Percentiles rank a stretch among this genome's conserved stretches.
Evolutionary conservation across 2,329 filamentous ascomycete genomes (phyloP).

Genomic region (Aspergillus tanneri): DNA sequence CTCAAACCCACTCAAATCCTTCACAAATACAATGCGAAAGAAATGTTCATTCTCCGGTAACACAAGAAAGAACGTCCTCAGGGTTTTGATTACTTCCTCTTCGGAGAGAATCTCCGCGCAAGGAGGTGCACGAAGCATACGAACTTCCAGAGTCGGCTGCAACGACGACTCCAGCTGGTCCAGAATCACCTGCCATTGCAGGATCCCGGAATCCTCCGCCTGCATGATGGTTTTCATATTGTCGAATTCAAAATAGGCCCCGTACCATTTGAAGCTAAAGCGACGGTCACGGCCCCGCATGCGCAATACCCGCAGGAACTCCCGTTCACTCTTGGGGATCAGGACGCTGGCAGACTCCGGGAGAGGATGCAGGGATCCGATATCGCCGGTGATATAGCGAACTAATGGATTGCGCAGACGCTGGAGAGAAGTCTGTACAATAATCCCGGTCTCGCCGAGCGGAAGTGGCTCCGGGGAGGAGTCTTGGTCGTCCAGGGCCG

Average conservation of each 20-base stretch:
- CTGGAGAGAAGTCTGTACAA: slow-evolving; percentile 46
- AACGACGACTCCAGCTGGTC: slow-evolving; percentile 5
- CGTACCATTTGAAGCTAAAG: slow-evolving; percentile 48
- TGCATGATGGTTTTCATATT: slow-evolving; percentile 28
- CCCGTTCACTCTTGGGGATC: slow-evolving; percentile 23
- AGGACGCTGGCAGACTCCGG: slow-evolving; percentile 17
- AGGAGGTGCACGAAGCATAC: slow-evolving; percentile 14
- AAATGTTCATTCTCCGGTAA: slow-evolving; percentile 13
- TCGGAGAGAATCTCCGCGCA: background rate
- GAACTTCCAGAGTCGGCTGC: slow-evolving; percentile 18
- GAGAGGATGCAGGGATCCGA: slow-evolving; percentile 43
- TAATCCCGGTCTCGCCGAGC: slow-evolving; percentile 37
- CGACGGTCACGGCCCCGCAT: slow-evolving; percentile 44
- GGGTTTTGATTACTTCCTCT: background rate
- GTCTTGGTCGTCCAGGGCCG: background rate
- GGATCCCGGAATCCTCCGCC: slow-evolving; percentile 24
- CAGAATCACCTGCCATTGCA: slow-evolving; percentile 49
- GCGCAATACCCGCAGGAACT: slow-evolving; percentile 37
- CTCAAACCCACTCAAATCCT: slow-evolving; percentile 15
- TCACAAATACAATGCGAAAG: slow-evolving; percentile 18
- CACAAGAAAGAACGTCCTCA: slow-evolving; percentile 3
- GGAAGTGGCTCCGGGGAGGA: slow-evolving; percentile 20
- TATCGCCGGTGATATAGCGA: slow-evolving; percentile 47
- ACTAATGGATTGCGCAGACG: slow-evolving; percentile 47
- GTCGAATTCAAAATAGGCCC: slow-evolving; percentile 40